Base-by-base conservation (phyloP, 1,139 yeast species). In the Candida sanyaensis region DNA sequence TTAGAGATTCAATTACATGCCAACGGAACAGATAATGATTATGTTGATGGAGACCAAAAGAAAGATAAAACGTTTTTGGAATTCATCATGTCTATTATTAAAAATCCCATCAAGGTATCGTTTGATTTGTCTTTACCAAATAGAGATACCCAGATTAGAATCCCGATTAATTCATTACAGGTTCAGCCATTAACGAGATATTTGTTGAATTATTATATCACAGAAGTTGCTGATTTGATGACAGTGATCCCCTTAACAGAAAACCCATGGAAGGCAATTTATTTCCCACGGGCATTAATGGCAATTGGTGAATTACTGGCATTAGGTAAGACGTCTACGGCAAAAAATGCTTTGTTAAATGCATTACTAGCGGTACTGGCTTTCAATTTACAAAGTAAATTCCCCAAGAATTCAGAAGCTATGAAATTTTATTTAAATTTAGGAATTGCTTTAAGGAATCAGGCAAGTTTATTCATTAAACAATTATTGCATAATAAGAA, bases 251-350 rank as follows among this genome's bases (percentile, higher is more conserved):
- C 90, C 1, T 76, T 88, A 44, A 83, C 88, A 0, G 87, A 86
- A 53, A 89, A 88, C 59, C 96, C 96, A 0, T 90, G 96, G 96
- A 86, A 85, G 59, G 84, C 86, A 1, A 83, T 89, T 24, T 89
- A 88, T 63, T 83, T 89, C 52, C 96, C 96, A 0, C 68, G 95
- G 45, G 96, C 96, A 0, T 64, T 86, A 40, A 77, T 81, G 75
- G 96, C 95, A 0, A 77, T 87, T 32, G 96, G 96, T 2, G 96
- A 90, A 59, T 68, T 89, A 17, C 81, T 85, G 42, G 86, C 91
- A 0, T 65, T 85, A 41, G 96, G 96, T 0, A 73, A 75, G 47
- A 88, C 96, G 0, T 80, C 92, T 1, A 79, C 83, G 46, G 91
- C 96, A 3, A 79, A 90, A 55, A 84, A 87, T 60, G 90, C 96